Evolutionary conservation across 805 yeast genomes (phyloP).

Genomic region (Saccharomycopsis fermentans): DNA sequence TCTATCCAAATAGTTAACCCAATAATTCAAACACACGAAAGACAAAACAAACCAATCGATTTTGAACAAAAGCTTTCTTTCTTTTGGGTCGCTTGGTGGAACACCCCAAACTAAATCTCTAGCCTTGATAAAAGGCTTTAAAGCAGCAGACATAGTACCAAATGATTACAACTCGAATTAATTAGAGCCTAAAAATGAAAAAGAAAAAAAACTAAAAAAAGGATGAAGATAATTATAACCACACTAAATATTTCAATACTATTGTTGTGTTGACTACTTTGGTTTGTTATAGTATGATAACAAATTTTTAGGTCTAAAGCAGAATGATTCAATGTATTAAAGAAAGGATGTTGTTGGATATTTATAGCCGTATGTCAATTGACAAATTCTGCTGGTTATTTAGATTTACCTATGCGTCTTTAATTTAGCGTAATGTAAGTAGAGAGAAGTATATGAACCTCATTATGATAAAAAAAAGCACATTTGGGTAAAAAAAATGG

Average conservation of each 20-base stretch:
- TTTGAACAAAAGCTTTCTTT: conserved; percentile 27
- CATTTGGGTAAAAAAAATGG: not conserved
- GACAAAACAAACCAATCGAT: conserved; percentile 33
- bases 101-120: conserved; percentile 27
- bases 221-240: too few species aligned
- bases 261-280: not conserved
- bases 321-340: too few species aligned
- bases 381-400: too few species aligned
- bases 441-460: not conserved
- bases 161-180: not conserved
- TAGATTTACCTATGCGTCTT: not conserved
- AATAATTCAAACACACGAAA: conserved; percentile 30
- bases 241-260: too few species aligned
- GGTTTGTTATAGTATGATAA: too few species aligned
- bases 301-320: too few species aligned
- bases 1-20: conserved; percentile 50
- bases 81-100: conserved; percentile 26
- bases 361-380: not conserved
- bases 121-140: conserved; percentile 3
- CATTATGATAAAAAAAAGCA: too few species aligned
- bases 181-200: not conserved
- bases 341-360: not conserved
- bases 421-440: not conserved
- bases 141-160: not conserved
- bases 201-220: not conserved